Evolutionary conservation across 306 rosid genomes (phyloP).

Genomic region (Pyrus communis): DNA sequence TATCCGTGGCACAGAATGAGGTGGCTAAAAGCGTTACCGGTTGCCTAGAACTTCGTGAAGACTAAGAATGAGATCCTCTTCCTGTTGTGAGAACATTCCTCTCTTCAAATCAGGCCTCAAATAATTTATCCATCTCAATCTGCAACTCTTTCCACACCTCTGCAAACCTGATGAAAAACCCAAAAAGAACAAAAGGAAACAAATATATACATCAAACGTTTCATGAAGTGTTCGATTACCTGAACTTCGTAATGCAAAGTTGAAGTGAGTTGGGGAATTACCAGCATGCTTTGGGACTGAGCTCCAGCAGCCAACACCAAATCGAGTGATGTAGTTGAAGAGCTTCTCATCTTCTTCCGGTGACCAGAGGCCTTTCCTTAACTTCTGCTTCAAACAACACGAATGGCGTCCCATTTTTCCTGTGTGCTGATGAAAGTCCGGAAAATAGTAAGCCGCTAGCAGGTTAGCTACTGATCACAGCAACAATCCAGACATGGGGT

Average conservation of each 20-base stretch:
- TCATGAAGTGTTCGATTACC: not conserved
- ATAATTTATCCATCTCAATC: conserved; percentile 90
- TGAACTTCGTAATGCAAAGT: not conserved
- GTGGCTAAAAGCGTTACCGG: conserved; percentile 30
- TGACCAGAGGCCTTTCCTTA: conserved; percentile 90
- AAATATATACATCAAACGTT: conserved; percentile 10
- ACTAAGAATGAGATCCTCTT: conserved; percentile 69
- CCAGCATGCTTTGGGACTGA: conserved; percentile 93
- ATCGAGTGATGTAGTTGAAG: conserved; percentile 74
- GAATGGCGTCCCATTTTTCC: conserved; percentile 80
- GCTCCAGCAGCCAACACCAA: conserved; percentile 97
- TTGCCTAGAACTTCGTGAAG: conserved; percentile 88
- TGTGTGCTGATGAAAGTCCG: not conserved
- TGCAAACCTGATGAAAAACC: conserved; percentile 48
- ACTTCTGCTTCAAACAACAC: conserved; percentile 64
- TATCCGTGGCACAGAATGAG: not conserved
- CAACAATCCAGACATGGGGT: conserved; percentile 21
- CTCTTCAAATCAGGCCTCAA: conserved; percentile 88
- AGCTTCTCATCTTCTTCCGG: conserved; percentile 96
- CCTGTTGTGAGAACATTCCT: conserved; percentile 85
- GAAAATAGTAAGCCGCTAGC: conserved; percentile 9
- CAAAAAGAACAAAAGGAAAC: not conserved
- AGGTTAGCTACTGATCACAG: not conserved
- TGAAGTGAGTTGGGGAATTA: not conserved
- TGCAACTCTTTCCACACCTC: conserved; percentile 92